These are phyloP conservation scores for Tricharina praecox DNA, from an alignment of 495 filamentous ascomycete species.

Conservation along the genomic window DNA sequence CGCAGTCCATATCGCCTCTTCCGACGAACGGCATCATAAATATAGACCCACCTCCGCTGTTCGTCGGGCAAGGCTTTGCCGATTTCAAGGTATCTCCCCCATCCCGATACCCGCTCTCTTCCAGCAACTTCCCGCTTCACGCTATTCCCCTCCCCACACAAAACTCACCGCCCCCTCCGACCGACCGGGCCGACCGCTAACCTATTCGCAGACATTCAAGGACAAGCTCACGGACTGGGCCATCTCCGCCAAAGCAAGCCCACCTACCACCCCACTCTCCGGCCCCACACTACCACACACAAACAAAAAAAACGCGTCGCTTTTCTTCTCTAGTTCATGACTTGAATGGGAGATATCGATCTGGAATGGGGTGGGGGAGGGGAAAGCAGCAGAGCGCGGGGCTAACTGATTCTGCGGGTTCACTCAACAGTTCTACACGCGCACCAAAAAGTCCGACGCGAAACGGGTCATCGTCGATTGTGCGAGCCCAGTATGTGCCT, in stretches of 20 bases:
- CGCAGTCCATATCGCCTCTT: neutral
- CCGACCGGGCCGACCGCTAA: too few species aligned
- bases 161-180: too few species aligned
- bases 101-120: neutral
- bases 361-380: too few species aligned
- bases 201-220: neutral
- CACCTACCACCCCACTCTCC: neutral
- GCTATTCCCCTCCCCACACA: neutral
- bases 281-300: neutral
- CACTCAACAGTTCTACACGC: slow-evolving; percentile 1
- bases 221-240: slow-evolving; percentile 5
- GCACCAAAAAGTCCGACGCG: slow-evolving; percentile 4
- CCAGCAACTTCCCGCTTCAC: neutral
- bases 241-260: slow-evolving; percentile 1
- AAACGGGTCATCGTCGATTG: slow-evolving; percentile 5
- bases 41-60: neutral
- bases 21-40: neutral
- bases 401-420: too few species aligned
- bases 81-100: slow-evolving; percentile 4
- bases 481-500: slow-evolving; percentile 1
- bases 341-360: too few species aligned
- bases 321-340: neutral
- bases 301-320: too few species aligned
- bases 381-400: too few species aligned
- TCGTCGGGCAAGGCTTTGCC: slow-evolving; percentile 2